phyloP scores from a whole-genome alignment of 306 rosid genomes.

The Vachellia pachyceras region DNA sequence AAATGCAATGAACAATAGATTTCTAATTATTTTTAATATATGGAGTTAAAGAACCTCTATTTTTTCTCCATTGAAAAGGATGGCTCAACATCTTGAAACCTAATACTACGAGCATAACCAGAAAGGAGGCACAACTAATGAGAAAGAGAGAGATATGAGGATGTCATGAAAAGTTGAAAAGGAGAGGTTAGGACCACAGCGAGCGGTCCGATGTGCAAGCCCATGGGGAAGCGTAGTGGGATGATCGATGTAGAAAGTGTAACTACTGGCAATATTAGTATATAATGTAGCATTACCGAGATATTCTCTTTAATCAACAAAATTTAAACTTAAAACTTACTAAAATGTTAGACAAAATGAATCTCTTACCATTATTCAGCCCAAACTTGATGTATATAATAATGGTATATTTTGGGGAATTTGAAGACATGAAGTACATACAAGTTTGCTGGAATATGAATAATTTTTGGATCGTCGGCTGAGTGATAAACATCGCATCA shows the following conservation, averaged over 20 bases:
- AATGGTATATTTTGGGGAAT: neutral
- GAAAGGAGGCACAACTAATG: constrained; percentile 3
- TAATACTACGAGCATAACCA: neutral
- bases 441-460: neutral
- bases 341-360: neutral
- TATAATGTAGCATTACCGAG: neutral
- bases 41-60: neutral
- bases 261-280: neutral
- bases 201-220: neutral
- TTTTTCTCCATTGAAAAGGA: neutral
- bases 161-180: neutral
- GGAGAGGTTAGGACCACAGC: neutral
- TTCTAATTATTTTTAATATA: neutral
- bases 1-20: neutral
- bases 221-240: neutral
- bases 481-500: neutral
- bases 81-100: neutral
- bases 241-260: neutral
- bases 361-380: neutral
- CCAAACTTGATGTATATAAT: neutral
- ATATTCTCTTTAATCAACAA: neutral
- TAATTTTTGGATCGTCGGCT: neutral
- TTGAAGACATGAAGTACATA: neutral
- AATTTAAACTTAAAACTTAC: neutral
- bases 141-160: neutral